Evolutionary conservation across 2,329 filamentous ascomycete genomes (phyloP), one percentile per base, ranked within the genome.

Genomic region (Xylariales sp.): DNA sequence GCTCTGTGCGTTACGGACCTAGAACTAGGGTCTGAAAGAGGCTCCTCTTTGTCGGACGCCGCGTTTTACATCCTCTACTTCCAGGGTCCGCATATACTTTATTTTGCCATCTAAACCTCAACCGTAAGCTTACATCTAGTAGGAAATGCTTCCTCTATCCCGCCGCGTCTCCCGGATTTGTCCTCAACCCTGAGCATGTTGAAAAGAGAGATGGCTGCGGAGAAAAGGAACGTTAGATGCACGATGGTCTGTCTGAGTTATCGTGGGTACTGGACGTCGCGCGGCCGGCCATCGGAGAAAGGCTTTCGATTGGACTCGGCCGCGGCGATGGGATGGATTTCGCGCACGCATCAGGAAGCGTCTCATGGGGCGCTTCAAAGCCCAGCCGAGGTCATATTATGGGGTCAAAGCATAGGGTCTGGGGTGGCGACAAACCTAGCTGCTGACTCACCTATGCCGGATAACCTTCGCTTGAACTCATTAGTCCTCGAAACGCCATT

Each of bases 401-500:
- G 92, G 91, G 92, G 92, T 0, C 92, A 94, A 77, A 93, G 90
- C 70, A 89, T 94, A 62, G 92, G 93, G 1, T 87, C 89, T 32
- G 92, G 90, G 1, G 86, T 94, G 49, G 91, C 90, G 12, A 89
- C 89, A 16, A 89, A 86, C 58, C 84, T 90, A 2, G 85, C 87
- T 14, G 84, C 83, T 6, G 75, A 78, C 49, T 64, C 80, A 74
- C 54, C 73, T 36, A 73, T 81, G 48, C 79, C 80, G 3, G 62
- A 81, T 2, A 82, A 78, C 68, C 81, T 82, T 62, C 75, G 75
- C 43, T 76, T 85, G 43, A 69, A 80, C 53, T 81, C 85, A 0
- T 69, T 95, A 58, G 82, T 95, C 10, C 83, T 95, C 1, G 92
- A 95, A 76, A 94, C 92, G 0, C 92, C 92, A 0, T 94, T 94